Conservation (phyloP, 306 rosid genomes). For the Quercus agrifolia region DNA sequence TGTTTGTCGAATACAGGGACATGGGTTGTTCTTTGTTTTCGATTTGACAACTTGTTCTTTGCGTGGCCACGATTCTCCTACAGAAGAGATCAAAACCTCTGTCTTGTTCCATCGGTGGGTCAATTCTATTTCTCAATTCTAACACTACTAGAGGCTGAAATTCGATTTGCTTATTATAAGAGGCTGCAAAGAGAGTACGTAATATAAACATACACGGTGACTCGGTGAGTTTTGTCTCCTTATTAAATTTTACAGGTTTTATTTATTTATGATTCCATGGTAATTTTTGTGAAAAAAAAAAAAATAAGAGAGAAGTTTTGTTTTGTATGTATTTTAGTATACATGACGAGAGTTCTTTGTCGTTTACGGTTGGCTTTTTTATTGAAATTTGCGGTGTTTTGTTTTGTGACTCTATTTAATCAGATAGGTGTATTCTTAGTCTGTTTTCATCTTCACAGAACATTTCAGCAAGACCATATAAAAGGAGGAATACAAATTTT, state of each 20-base stretch:
- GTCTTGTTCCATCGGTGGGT: not conserved
- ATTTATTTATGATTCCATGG: conserved; percentile 4
- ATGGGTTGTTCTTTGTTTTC: not conserved
- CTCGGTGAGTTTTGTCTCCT: conserved; percentile 41
- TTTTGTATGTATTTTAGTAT: conserved; percentile 18
- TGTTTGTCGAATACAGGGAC: not conserved
- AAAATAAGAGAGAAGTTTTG: too few species aligned
- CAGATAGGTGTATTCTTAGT: not conserved
- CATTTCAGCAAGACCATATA: not conserved
- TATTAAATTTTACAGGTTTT: conserved; percentile 11
- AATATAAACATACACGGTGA: conserved; percentile 31
- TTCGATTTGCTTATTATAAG: conserved; percentile 9
- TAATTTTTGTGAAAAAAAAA: conserved; percentile 12
- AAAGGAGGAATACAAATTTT: not conserved
- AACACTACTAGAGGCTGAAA: not conserved
- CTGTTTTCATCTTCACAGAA: not conserved
- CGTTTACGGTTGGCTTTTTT: conserved; percentile 32
- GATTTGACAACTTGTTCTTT: not conserved
- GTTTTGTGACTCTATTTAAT: conserved; percentile 1
- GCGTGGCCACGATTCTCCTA: conserved; percentile 19
- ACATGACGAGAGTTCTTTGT: conserved; percentile 28
- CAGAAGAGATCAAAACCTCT: conserved; percentile 11
- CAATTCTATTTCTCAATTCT: not conserved
- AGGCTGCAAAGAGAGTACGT: not conserved
- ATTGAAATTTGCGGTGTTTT: conserved; percentile 17